Evolutionary conservation across 768 basidiomycete genomes (phyloP).

Genomic region (Gloeopeniophorella convolvens): DNA sequence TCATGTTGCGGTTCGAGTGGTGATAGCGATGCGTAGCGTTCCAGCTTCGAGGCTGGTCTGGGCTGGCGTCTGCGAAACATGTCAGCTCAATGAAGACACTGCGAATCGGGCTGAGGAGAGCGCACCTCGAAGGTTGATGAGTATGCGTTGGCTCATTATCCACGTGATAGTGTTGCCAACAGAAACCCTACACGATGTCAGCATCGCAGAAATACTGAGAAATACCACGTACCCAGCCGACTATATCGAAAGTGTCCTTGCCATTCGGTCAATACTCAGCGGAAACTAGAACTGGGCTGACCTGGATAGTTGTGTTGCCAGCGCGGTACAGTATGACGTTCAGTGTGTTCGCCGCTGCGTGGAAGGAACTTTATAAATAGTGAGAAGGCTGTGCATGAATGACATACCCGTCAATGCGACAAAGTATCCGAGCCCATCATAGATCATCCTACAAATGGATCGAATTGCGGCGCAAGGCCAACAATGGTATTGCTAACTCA

Average conservation of each 20-base stretch:
- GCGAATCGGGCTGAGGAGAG: not conserved
- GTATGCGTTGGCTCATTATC: constrained; percentile 31
- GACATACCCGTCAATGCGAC: constrained; percentile 41
- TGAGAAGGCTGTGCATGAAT: not conserved
- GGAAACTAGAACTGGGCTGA: not conserved
- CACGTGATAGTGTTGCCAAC: constrained; percentile 29
- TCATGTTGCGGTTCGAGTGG: not conserved
- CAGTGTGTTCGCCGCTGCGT: constrained; percentile 23
- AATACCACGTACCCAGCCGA: constrained; percentile 14
- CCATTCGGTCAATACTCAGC: not conserved
- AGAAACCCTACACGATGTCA: constrained; percentile 26
- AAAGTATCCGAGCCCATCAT: constrained; percentile 63
- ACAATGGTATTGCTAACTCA: constrained; percentile 12
- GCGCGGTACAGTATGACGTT: constrained; percentile 25
- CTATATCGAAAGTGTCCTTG: too few species aligned
- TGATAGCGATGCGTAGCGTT: not conserved
- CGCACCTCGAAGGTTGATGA: constrained; percentile 30
- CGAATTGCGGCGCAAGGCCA: not conserved
- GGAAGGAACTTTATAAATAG: not conserved
- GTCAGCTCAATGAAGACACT: not conserved
- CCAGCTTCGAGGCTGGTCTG: not conserved
- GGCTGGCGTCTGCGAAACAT: not conserved
- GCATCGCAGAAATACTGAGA: too few species aligned
- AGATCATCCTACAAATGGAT: constrained; percentile 45
- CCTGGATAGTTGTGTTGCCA: constrained; percentile 18